phyloP scores from a whole-genome alignment of 2,329 filamentous ascomycete genomes.

The Parascedosporium putredinis region DNA sequence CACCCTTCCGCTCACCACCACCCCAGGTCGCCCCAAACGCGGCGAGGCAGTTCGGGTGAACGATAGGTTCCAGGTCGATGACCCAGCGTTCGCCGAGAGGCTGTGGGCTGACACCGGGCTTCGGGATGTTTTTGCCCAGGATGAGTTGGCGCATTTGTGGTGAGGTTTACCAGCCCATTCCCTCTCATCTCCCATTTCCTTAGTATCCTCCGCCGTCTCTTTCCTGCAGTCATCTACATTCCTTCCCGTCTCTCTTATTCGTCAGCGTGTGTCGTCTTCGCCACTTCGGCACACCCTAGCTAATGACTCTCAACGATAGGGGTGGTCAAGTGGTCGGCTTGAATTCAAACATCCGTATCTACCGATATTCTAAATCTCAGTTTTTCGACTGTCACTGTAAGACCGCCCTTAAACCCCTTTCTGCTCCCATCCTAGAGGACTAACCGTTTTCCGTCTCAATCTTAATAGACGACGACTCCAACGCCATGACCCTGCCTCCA shows the following conservation, averaged over 20 bases:
- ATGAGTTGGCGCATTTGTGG: conserved; percentile 31
- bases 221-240: background rate
- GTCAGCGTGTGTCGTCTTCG: background rate
- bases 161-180: conserved; percentile 19
- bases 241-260: background rate
- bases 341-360: conserved; percentile 81
- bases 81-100: conserved; percentile 60
- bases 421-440: too few relatives aligned
- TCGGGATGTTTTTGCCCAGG: conserved; percentile 44
- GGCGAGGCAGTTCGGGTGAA: conserved; percentile 80
- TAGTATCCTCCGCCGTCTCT: background rate
- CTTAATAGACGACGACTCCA: conserved; percentile 70
- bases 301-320: too few relatives aligned
- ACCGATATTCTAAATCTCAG: conserved; percentile 75
- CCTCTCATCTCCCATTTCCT: background rate
- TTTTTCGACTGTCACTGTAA: conserved; percentile 89
- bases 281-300: too few relatives aligned
- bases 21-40: conserved; percentile 65
- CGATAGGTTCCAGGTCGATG: conserved; percentile 76
- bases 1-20: conserved; percentile 63
- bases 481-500: conserved; percentile 50
- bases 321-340: conserved; percentile 74
- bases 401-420: background rate
- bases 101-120: conserved; percentile 73
- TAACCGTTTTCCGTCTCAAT: too few relatives aligned